Evolutionary conservation across 73 alveolate genomes (phyloP).

Genomic region (Effrenium voratum): DNA sequence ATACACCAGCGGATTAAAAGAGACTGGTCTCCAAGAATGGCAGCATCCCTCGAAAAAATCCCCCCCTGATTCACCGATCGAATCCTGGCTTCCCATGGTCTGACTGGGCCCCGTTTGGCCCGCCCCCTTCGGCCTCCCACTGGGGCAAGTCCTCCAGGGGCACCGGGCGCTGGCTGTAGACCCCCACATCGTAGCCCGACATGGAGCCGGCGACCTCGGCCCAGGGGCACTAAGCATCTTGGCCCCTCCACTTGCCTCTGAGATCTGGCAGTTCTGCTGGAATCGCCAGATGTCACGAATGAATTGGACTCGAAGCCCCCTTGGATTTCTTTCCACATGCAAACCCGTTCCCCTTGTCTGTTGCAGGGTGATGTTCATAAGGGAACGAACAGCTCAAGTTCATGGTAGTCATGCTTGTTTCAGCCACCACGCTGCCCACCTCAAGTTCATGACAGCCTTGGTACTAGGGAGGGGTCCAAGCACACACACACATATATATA

Average conservation of each 20-base stretch:
- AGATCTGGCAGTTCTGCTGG: too few species aligned
- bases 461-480: background rate
- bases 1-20: too few species aligned
- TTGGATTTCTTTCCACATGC: too few species aligned
- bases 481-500: background rate
- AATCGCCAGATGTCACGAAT: too few species aligned
- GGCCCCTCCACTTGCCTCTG: too few species aligned
- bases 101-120: background rate
- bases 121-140: background rate
- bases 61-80: background rate
- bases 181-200: conserved; percentile 27
- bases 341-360: too few species aligned
- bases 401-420: background rate
- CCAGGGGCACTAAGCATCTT: too few species aligned
- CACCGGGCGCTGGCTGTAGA: background rate
- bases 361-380: too few species aligned
- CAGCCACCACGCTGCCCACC: background rate
- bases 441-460: background rate
- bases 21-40: background rate
- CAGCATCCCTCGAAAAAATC: background rate
- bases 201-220: background rate
- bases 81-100: background rate
- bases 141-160: background rate
- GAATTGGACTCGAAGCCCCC: too few species aligned
- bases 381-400: background rate